These are phyloP conservation scores for Benincasa hispida DNA, from an alignment of 306 rosid species.

Conservation along the genomic window DNA sequence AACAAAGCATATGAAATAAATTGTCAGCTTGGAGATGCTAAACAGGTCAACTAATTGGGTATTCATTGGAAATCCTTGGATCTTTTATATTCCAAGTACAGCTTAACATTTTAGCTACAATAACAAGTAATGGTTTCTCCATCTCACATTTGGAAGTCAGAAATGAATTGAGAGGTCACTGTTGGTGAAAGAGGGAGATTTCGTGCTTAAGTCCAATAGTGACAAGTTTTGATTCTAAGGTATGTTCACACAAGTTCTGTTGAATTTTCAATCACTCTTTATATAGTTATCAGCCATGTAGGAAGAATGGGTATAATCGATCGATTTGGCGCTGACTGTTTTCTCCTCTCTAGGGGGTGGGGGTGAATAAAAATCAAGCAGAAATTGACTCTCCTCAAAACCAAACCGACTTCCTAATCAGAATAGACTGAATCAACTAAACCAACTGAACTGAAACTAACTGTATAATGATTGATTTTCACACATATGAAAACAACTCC, in stretches of 20 bases:
- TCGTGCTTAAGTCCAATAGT: neutral
- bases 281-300: neutral
- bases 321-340: neutral
- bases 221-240: conserved; percentile 4
- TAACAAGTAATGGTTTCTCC: neutral
- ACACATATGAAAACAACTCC: neutral
- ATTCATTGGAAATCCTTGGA: neutral
- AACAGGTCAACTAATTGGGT: neutral
- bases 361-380: neutral
- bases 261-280: neutral
- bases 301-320: neutral
- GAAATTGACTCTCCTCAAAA: too few species aligned
- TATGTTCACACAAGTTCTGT: neutral
- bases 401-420: neutral
- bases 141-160: neutral
- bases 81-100: neutral
- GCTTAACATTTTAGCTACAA: neutral
- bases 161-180: neutral
- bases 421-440: neutral
- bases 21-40: neutral
- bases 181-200: neutral
- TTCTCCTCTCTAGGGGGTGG: neutral
- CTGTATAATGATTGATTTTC: neutral
- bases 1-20: neutral
- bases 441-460: neutral